A percentile compares a stretch with the other conserved stretches of the same genome.
Evolutionary conservation across 2,329 filamentous ascomycete genomes (phyloP).

Genomic region (Penicillium sp.): DNA sequence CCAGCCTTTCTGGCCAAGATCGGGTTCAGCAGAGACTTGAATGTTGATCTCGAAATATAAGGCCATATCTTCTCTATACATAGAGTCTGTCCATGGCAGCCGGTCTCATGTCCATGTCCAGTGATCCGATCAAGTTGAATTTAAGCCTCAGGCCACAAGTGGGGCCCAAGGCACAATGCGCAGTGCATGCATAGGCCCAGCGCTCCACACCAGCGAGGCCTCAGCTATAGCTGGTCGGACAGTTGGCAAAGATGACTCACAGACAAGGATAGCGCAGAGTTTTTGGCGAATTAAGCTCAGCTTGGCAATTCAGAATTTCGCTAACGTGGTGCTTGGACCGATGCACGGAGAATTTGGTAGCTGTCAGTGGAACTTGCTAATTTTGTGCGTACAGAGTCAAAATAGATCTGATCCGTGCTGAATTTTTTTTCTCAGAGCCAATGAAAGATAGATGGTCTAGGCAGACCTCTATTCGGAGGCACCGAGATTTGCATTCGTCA

Average conservation of each 20-base stretch:
- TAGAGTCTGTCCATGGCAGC: no score
- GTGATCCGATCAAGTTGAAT: not conserved
- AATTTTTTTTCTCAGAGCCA: not conserved
- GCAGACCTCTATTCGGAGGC: not conserved
- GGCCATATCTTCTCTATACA: no score
- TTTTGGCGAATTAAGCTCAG: constrained; percentile 1
- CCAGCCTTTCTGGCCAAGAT: no score
- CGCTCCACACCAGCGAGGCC: constrained; percentile 9
- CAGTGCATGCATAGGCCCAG: constrained; percentile 14
- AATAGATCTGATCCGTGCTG: not conserved
- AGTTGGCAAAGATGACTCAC: constrained; percentile 19
- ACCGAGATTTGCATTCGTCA: not conserved
- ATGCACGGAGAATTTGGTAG: constrained; percentile 7
- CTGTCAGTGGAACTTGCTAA: constrained; percentile 1
- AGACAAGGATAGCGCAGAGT: constrained; percentile 1
- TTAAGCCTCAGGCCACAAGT: constrained; percentile 2
- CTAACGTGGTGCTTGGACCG: constrained; percentile 1
- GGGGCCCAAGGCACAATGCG: constrained; percentile 9
- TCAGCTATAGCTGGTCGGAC: constrained; percentile 15
- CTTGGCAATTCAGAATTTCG: not conserved
- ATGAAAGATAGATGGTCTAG: not conserved
- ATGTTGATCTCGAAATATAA: no score
- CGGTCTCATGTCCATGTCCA: no score
- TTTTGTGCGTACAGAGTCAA: not conserved
- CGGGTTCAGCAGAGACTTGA: no score